Conservation (phyloP, 306 rosid species). For the Malus orientalis region DNA sequence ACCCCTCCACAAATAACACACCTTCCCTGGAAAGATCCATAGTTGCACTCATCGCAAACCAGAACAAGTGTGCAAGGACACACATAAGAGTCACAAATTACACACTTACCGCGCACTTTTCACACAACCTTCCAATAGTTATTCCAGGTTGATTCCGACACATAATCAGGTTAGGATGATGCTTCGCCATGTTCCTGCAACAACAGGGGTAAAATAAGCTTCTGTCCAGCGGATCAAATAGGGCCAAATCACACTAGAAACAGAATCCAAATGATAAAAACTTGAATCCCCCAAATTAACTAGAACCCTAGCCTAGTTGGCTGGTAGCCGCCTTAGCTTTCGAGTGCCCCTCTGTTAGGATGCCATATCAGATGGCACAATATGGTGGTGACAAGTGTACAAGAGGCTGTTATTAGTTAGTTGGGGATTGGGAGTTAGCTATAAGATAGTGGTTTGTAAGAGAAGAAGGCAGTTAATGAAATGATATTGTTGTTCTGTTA, state of each 20-base stretch:
- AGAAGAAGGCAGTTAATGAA: too few relatives aligned
- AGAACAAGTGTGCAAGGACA: slow-evolving; percentile 89
- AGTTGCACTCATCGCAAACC: slow-evolving; percentile 86
- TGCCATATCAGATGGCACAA: too few relatives aligned
- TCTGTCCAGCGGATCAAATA: not conserved
- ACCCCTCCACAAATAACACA: slow-evolving; percentile 96
- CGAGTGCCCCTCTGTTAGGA: not conserved
- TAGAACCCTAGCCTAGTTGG: not conserved
- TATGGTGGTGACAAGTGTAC: too few relatives aligned
- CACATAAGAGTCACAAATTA: slow-evolving; percentile 81
- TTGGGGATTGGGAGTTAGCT: too few relatives aligned
- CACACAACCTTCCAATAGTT: slow-evolving; percentile 76
- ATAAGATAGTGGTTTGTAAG: too few relatives aligned
- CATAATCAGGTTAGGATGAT: slow-evolving; percentile 93
- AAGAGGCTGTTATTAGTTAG: too few relatives aligned
- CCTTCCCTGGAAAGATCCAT: slow-evolving; percentile 72
- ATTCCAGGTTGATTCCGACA: slow-evolving; percentile 93
- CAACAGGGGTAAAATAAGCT: not conserved
- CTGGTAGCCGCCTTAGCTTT: not conserved
- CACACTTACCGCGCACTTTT: slow-evolving; percentile 87
- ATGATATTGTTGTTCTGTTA: too few relatives aligned
- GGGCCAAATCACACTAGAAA: not conserved
- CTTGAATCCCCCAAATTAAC: not conserved
- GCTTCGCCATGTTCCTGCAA: slow-evolving; percentile 58
- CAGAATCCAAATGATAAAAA: not conserved